Evolutionary conservation across 805 yeast genomes (phyloP), one percentile per base, ranked within the genome.

Genomic region (Kregervanrija delftensis): DNA sequence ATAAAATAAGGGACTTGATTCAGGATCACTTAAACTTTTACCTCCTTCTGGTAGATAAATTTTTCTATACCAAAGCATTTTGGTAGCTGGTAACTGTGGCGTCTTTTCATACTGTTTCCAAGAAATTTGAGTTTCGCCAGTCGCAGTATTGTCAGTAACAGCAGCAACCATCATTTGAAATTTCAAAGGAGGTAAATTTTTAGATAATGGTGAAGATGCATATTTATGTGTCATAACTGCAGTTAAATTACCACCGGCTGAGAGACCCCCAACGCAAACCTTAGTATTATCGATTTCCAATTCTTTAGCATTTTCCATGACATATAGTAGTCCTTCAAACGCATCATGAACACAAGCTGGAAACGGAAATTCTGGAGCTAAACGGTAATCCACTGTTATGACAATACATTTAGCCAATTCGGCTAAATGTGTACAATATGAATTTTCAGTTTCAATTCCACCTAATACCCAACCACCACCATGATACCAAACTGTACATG

Each of bases 291-390:
- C 61, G 17, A 64, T 57, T 1, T 53, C 56, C 30, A 66, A 47
- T 12, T 48, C 48, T 32, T 53, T 57, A 11, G 57, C 50, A 5
- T 57, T 57, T 11, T 53, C 52, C 52, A 54, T 50, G 16, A 57
- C 56, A 55, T 63, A 67, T 14, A 66, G 12, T 11, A 62, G 49
- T 2, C 74, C 56, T 44, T 64, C 67, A 47, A 59, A 69, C 12
- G 70, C 53, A 57, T 73, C 78, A 9, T 72, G 66, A 2, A 70
- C 66, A 37, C 71, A 63, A 9, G 76, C 73, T 3, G 80, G 79
- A 53, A 60, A 74, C 15, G 73, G 72, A 51, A 59, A 49, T 52
- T 74, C 76, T 3, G 79, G 80, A 0, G 77, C 77, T 44, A 72
- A 55, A 35, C 79, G 49, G 56, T 74, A 74, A 53, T 74, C 77